A percentile compares a stretch with the other conserved stretches of the same genome.
phyloP scores from a whole-genome alignment of 208 protist species.

The Leptomonas seymouri region DNA sequence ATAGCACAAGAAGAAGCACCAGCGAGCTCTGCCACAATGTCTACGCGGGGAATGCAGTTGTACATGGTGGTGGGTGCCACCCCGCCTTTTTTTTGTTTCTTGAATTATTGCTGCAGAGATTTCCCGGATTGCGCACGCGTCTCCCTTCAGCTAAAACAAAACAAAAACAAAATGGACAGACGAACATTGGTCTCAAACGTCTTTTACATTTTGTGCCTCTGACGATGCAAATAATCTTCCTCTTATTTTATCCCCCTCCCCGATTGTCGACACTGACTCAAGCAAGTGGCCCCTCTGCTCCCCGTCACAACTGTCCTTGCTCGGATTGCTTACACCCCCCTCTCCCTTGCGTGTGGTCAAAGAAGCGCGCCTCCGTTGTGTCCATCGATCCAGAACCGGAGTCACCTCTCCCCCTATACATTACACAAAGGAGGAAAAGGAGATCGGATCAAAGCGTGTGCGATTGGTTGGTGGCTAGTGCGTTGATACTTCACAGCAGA shows the following conservation, averaged over 20 bases:
- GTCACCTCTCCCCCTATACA: background rate
- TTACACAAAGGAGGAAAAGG: slow-evolving; percentile 1
- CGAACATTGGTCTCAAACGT: background rate
- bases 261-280: too few relatives aligned
- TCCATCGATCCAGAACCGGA: too few relatives aligned
- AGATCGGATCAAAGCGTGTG: background rate
- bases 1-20: too few relatives aligned
- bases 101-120: too few relatives aligned
- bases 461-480: background rate
- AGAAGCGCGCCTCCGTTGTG: too few relatives aligned
- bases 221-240: background rate
- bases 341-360: background rate
- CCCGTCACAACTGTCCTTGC: background rate
- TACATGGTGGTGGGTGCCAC: too few relatives aligned
- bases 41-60: too few relatives aligned
- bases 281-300: background rate
- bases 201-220: background rate
- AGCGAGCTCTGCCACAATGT: too few relatives aligned
- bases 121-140: too few relatives aligned
- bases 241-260: background rate
- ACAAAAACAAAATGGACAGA: background rate
- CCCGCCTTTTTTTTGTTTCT: too few relatives aligned
- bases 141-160: too few relatives aligned
- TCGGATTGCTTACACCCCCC: background rate
- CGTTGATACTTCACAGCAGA: background rate